A percentile compares a stretch with the other conserved stretches of the same genome.
Evolutionary conservation across 495 filamentous ascomycete genomes (phyloP).

Genomic region (Filosporella fistucella): DNA sequence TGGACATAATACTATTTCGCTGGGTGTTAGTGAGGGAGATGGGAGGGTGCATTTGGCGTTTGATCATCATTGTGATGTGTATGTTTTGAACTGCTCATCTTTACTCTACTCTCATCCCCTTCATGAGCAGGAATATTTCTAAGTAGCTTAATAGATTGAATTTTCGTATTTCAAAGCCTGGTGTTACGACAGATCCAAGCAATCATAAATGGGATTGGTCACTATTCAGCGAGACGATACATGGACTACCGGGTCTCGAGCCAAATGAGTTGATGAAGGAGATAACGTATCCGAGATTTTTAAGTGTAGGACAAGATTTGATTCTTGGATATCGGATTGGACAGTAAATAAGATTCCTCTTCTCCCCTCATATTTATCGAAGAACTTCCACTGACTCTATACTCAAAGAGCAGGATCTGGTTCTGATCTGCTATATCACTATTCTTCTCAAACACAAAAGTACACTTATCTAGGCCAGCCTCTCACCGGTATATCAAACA

Average conservation of each 20-base stretch:
- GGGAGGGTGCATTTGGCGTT: conserved; percentile 30
- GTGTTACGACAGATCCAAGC: conserved; percentile 19
- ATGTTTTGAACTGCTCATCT: no score
- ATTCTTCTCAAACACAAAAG: conserved; percentile 16
- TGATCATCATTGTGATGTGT: conserved; percentile 21
- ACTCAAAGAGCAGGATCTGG: conserved; percentile 16
- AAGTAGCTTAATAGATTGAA: conserved; percentile 11
- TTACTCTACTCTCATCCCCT: no score
- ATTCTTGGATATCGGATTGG: conserved; percentile 30
- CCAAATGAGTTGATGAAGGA: conserved; percentile 23
- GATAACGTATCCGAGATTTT: conserved; percentile 31
- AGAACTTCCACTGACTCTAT: not conserved
- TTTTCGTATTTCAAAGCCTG: conserved; percentile 24
- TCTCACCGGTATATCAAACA: conserved; percentile 28
- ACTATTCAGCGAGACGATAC: conserved; percentile 21
- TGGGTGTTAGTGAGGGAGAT: conserved; percentile 28
- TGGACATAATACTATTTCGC: conserved; percentile 30
- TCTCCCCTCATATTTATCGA: not conserved
- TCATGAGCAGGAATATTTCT: no score
- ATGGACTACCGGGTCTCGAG: conserved; percentile 23
- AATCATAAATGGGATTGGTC: conserved; percentile 19
- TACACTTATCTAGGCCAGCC: conserved; percentile 27
- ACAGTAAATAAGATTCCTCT: conserved; percentile 10
- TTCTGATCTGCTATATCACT: conserved; percentile 18
- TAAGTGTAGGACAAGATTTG: conserved; percentile 25